These are phyloP conservation scores for Nemania sp. DNA, from an alignment of 2,329 filamentous ascomycete genomes.

Conservation along the genomic window DNA sequence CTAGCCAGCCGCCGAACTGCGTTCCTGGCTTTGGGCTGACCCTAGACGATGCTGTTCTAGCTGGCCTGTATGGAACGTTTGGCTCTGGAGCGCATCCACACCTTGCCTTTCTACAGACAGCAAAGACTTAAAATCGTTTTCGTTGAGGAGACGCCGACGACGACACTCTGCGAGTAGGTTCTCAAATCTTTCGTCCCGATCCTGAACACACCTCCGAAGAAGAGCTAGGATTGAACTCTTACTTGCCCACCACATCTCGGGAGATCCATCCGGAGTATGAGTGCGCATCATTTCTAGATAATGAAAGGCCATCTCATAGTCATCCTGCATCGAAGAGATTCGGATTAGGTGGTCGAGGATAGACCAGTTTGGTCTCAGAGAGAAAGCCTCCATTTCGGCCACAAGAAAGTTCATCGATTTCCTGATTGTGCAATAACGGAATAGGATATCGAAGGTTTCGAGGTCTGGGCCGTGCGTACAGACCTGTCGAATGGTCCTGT, in stretches of 20 bases:
- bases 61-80: neutral
- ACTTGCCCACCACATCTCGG: slow-evolving; percentile 39
- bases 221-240: slow-evolving; percentile 40
- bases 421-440: slow-evolving; percentile 34
- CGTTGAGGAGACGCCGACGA: slow-evolving; percentile 33
- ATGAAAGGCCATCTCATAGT: slow-evolving; percentile 41
- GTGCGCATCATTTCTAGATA: slow-evolving; percentile 37
- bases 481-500: slow-evolving; percentile 43
- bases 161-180: slow-evolving; percentile 40
- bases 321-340: slow-evolving; percentile 39
- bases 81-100: neutral
- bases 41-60: neutral
- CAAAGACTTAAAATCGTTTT: slow-evolving; percentile 33
- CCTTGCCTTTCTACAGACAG: slow-evolving; percentile 9
- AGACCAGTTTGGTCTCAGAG: slow-evolving; percentile 35
- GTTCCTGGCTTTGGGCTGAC: neutral
- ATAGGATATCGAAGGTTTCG: slow-evolving; percentile 43
- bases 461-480: slow-evolving; percentile 42
- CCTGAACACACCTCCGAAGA: slow-evolving; percentile 40
- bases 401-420: slow-evolving; percentile 41
- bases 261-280: slow-evolving; percentile 15
- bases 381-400: slow-evolving; percentile 44
- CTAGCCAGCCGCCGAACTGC: slow-evolving; percentile 2
- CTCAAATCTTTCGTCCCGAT: slow-evolving; percentile 41
- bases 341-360: slow-evolving; percentile 42